Base-by-base conservation (phyloP, 208 protist species). In the Leishmania braziliensis region DNA sequence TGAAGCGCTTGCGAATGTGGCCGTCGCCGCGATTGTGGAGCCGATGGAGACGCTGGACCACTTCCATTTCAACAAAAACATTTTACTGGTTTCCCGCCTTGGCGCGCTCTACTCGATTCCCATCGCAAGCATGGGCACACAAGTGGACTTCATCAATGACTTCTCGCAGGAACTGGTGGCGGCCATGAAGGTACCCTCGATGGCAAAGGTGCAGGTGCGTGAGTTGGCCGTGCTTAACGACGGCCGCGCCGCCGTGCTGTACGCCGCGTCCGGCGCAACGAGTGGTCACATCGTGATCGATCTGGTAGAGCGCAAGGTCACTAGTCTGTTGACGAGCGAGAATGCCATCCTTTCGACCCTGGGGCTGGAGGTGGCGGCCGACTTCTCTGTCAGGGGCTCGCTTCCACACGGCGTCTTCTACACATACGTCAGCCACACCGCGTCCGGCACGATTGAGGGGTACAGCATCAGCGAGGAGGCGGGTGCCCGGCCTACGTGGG, bases 11-110 rank as follows among this genome's bases (percentile, higher is more conserved):
- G 82, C 90, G 16, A 77, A 80, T 72, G 85, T 86, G 62, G 80
- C 86, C 26, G 90, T 84, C 23, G 86, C 84, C 62, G 71, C 90
- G 23, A 91, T 98, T 72, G 84, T 83, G 26, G 84, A 91, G 51
- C 90, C 88, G 23, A 70, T 84, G 68, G 81, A 54, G 48, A 20
- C 72, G 16, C 76, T 94, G 5, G 95, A 98, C 79, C 93, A 94
- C 80, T 96, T 98, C 73, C 85, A 91, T 63, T 95, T 98, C 74
- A 92, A 93, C 78, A 94, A 96, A 84, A 66, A 92, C 29, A 83
- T 87, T 9, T 75, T 96, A 9, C 75, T 90, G 23, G 85, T 88
- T 58, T 95, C 95, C 20, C 83, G 86, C 39, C 89, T 86, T 65
- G 93, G 92, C 51, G 65, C 88, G 0, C 84, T 98, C 50, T 97